Evolutionary conservation across 2,329 filamentous ascomycete genomes (phyloP), one percentile per base, ranked within the genome.

Genomic region (Boeremia exigua): DNA sequence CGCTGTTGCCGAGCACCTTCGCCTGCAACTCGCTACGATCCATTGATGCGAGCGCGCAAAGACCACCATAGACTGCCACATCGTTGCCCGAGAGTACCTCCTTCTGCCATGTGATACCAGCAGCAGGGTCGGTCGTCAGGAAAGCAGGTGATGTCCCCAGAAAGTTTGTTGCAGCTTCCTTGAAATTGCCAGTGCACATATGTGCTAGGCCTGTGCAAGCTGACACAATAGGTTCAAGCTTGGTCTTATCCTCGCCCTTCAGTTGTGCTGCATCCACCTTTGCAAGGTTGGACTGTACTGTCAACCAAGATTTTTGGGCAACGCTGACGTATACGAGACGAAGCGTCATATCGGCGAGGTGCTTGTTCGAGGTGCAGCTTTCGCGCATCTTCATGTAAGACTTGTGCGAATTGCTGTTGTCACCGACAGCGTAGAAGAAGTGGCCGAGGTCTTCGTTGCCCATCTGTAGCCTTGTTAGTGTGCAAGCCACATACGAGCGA

Each of bases 31-130:
- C 87, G 7, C 82, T 80, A 43, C 95, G 86, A 56, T 90, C 84
- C 90, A 98, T 96, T 2, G 91, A 92, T 25, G 94, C 94, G 23
- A 99, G 84, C 6, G 95, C 91, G 62, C 94, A 89, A 23, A 99
- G 85, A 5, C 91, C 93, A 44, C 94, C 95, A 66, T 98, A 99
- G 8, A 95, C 85, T 17, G 95, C 94, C 19, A 99, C 81, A 67
- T 99, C 95, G 70, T 97, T 97, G 6, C 88, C 84, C 27, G 87
- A 92, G 40, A 91, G 82, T 25, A 96, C 82, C 47, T 90, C 85
- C 58, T 86, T 89, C 73, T 89, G 90, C 55, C 79, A 81, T 68
- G 83, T 75, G 56, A 86, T 71, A 69, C 79, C 74, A 56, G 81
- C 71, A n/a, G 78, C 73, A 2, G 75, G 60, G 28, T 79, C 78